Evolutionary conservation across 2,329 filamentous ascomycete genomes (phyloP), one percentile per base, ranked within the genome.

Genomic region (Beauveria australis): DNA sequence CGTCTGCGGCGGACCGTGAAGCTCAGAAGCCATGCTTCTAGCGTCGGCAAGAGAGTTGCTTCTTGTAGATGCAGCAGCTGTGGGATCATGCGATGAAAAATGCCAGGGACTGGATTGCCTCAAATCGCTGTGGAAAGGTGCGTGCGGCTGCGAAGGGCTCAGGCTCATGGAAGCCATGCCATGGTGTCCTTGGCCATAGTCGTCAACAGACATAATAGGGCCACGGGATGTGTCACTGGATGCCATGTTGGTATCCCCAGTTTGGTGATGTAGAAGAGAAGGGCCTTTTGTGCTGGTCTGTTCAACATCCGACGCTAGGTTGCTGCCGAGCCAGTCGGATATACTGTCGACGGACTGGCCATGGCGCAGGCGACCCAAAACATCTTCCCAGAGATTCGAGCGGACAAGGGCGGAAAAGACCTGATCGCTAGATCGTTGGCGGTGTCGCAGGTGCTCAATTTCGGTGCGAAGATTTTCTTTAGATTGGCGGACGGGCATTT

Each of bases 391-490:
- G 7, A 80, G 69, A 6, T 80, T 78, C 2, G 80, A 74, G 12
- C 76, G 76, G 5, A 74, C 70, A 52, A 87, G 76, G 10, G 83
- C 84, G 3, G 78, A 73, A 30, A 87, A 73, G 53, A 87, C 78
- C 33, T 77, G 77, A 28, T 86, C 81, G 68, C 73, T 83, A 49
- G 78, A 79, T 24, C 77, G 79, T 66, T 85, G 80, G 47, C 80
- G 78, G 18, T 76, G 75, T 53, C 81, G 81, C 41, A 87, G 72
- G 28, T 71, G 72, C 58, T 87, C 84, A 62, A 87, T 84, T 66
- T 87, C 84, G 66, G 74, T 75, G 49, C 84, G 79, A 5, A 87
- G 76, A 57, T 80, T 79, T 63, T 86, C 84, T 63, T 87, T 87
- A 12, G 83, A 86, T 65, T 86, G 83, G 49, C 84, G 82, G 5